Percentiles rank a stretch among this genome's conserved stretches.
phyloP scores from a whole-genome alignment of 2,329 filamentous ascomycete species.

The Fusarium sp. region DNA sequence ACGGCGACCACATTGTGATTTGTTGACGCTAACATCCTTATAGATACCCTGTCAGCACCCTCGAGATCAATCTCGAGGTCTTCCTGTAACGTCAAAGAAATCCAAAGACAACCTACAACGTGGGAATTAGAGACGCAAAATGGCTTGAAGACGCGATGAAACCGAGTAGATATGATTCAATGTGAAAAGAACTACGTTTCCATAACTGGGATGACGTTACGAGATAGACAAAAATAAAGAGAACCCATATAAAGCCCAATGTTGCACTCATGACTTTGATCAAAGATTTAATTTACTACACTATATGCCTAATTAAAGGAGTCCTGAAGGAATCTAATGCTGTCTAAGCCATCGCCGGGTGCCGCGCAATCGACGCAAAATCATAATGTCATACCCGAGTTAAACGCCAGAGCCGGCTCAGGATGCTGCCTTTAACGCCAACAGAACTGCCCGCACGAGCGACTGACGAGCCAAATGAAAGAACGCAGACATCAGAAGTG shows the following conservation, averaged over 20 bases:
- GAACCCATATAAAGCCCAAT: constrained; percentile 21
- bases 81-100: constrained; percentile 73
- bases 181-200: constrained; percentile 37
- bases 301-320: constrained; percentile 8
- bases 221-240: constrained; percentile 46
- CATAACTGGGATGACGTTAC: constrained; percentile 38
- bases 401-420: constrained; percentile 23
- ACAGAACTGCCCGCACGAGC: neutral
- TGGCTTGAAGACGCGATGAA: constrained; percentile 9
- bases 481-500: neutral
- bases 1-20: neutral
- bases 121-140: constrained; percentile 16
- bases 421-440: constrained; percentile 8
- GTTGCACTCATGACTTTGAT: constrained; percentile 1
- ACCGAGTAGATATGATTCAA: constrained; percentile 38
- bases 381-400: constrained; percentile 6
- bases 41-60: constrained; percentile 89
- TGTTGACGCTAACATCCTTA: constrained; percentile 36
- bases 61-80: constrained; percentile 94
- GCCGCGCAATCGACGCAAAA: neutral
- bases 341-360: constrained; percentile 19
- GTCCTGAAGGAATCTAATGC: constrained; percentile 8
- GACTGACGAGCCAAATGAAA: neutral
- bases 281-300: neutral
- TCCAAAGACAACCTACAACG: constrained; percentile 29